These are phyloP conservation scores for Neostapfia colusana DNA, from an alignment of 176 grass and related monocot genomes.

Conservation along the genomic window DNA sequence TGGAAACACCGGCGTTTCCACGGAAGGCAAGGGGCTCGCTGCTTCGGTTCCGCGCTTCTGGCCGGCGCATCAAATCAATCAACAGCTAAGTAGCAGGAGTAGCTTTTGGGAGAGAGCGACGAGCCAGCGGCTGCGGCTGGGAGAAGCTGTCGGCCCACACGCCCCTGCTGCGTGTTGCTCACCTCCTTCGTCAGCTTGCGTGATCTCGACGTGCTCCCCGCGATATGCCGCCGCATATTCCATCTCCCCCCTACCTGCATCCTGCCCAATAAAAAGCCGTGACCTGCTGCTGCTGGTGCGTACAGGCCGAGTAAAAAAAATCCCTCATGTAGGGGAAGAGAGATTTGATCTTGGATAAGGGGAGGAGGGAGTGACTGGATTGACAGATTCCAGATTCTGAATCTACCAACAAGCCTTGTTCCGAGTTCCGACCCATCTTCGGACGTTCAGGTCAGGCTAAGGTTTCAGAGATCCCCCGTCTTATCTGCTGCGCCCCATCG, in stretches of 20 bases:
- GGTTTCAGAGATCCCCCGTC: slow-evolving; percentile 28
- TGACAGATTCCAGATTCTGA: slow-evolving; percentile 46
- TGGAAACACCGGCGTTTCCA: not conserved
- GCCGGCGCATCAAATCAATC: no score
- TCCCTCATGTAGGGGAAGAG: no score
- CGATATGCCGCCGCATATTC: slow-evolving; percentile 57
- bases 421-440: not conserved
- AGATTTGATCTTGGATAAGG: slow-evolving; percentile 30
- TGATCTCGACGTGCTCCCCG: not conserved
- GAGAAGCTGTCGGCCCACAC: not conserved
- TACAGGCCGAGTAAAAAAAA: no score
- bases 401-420: slow-evolving; percentile 16
- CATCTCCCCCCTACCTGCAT: not conserved
- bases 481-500: not conserved
- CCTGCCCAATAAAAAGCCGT: not conserved
- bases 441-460: slow-evolving; percentile 32
- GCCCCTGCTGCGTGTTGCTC: no score
- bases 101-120: not conserved
- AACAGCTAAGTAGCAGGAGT: not conserved
- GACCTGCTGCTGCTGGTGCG: slow-evolving; percentile 27
- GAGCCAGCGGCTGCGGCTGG: not conserved
- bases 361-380: slow-evolving; percentile 18
- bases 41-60: no score
- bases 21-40: no score
- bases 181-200: no score